These are phyloP conservation scores for Amphicarpaea edgeworthii DNA, from an alignment of 306 rosid species.

Conservation along the genomic window DNA sequence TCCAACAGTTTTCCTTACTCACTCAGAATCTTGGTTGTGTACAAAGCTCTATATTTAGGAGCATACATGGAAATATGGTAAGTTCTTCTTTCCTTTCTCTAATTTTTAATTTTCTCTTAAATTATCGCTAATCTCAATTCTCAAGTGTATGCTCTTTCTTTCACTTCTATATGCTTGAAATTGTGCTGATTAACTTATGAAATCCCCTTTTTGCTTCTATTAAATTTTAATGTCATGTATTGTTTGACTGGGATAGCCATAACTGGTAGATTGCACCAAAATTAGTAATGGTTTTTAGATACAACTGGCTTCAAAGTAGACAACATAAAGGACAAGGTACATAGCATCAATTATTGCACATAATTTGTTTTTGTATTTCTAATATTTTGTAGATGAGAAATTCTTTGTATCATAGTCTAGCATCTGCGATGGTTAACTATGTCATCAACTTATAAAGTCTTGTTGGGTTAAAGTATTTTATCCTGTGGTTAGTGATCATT, in stretches of 20 bases:
- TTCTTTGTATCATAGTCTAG: not conserved
- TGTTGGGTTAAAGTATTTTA: constrained; percentile 1
- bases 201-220: not conserved
- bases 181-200: not conserved
- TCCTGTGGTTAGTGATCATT: not conserved
- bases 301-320: not conserved
- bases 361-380: not conserved
- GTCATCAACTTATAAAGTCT: not conserved
- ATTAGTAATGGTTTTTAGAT: not conserved
- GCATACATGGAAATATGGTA: constrained; percentile 91
- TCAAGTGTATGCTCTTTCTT: not conserved
- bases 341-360: not conserved
- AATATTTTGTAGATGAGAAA: not conserved
- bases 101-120: not conserved
- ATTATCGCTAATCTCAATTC: constrained; percentile 14
- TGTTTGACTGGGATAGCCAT: not conserved
- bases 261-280: constrained; percentile 7
- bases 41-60: constrained; percentile 70
- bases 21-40: constrained; percentile 75
- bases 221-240: not conserved
- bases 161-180: not conserved
- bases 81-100: not conserved
- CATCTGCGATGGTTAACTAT: not conserved
- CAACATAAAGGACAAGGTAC: not conserved
- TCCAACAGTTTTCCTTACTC: constrained; percentile 60